Evolutionary conservation across 805 yeast species (phyloP), one percentile per base, ranked within the genome.

Genomic region (Yarrowia deformans): DNA sequence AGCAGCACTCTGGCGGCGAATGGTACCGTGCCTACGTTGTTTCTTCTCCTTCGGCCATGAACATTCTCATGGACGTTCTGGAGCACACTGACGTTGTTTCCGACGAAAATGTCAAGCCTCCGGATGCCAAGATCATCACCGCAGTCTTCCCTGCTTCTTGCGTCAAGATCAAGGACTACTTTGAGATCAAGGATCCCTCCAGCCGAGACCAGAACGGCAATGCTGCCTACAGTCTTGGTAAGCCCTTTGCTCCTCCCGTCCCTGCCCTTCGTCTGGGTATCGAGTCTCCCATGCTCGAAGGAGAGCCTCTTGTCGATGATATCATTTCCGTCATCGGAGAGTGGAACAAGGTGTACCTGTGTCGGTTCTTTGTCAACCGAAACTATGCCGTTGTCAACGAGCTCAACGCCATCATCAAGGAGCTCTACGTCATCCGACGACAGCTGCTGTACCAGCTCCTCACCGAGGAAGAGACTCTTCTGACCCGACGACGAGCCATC

Each of bases 21-120:
- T 92, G 97, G 97, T 91, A 88, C 32, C 83, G 97, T 73, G 97
- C 93, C 13, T 91, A 92, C 77, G 82, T 86, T 4, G 79, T 89
- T 43, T 80, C 88, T 46, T 84, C 87, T 70, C 93, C 96, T 10
- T 46, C 67, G 18, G 72, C 75, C 46, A 74, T 70, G 55, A 58
- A 73, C 16, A 72, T 73, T 6, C 72, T 74, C 63, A 73, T 71
- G 68, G 74, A 72, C 67, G 72, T 72, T 70, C 69, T 77, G 76
- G 58, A 75, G 76, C 63, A 78, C 73, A 39, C 69, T 18, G 77
- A 74, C 73, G 75, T 79, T 72, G 76, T 79, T 50, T 71, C 72
- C 50, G 74, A 75, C 39, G 75, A 75, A 12, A 72, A 69, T 12
- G 68, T 72, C 64, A 72, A 71, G 67, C 73, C 74, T n/a, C 67